Evolutionary conservation across 2,329 filamentous ascomycete species (phyloP).

Genomic region (Hirsutella thompsonii): DNA sequence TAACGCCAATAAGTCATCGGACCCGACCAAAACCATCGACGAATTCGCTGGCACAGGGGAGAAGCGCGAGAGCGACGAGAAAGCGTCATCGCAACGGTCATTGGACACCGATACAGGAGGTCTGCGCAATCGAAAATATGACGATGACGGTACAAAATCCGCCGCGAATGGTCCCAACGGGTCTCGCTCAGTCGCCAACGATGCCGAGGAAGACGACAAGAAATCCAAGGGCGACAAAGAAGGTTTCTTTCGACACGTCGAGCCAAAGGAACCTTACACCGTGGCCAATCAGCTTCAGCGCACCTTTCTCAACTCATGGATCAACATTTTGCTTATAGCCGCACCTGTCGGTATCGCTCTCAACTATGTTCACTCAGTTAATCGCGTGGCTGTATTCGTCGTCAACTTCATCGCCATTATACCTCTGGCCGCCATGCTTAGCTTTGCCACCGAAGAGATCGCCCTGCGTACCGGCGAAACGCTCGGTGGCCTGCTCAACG

Average conservation of each 20-base stretch:
- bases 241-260: conserved; percentile 29
- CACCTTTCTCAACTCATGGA: conserved; percentile 70
- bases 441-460: conserved; percentile 84
- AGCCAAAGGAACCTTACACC: conserved; percentile 44
- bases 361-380: conserved; percentile 44
- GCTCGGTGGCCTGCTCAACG: conserved; percentile 78
- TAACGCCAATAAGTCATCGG: neutral
- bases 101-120: conserved; percentile 10
- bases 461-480: conserved; percentile 73
- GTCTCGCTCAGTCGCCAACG: conserved; percentile 10
- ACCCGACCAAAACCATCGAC: conserved; percentile 8
- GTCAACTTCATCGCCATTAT: conserved; percentile 93
- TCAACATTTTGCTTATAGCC: conserved; percentile 69
- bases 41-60: conserved; percentile 4
- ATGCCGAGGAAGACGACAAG: conserved; percentile 12
- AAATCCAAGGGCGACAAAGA: conserved; percentile 23
- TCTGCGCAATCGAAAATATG: conserved; percentile 18
- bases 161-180: conserved; percentile 8
- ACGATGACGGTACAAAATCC: conserved; percentile 10
- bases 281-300: conserved; percentile 55
- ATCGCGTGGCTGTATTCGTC: conserved; percentile 58
- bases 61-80: conserved; percentile 9
- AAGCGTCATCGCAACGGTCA: conserved; percentile 6
- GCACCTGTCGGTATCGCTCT: conserved; percentile 71
- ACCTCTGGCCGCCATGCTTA: conserved; percentile 74